Evolutionary conservation across 768 basidiomycete genomes (phyloP).

Genomic region (Phaffia australis): DNA sequence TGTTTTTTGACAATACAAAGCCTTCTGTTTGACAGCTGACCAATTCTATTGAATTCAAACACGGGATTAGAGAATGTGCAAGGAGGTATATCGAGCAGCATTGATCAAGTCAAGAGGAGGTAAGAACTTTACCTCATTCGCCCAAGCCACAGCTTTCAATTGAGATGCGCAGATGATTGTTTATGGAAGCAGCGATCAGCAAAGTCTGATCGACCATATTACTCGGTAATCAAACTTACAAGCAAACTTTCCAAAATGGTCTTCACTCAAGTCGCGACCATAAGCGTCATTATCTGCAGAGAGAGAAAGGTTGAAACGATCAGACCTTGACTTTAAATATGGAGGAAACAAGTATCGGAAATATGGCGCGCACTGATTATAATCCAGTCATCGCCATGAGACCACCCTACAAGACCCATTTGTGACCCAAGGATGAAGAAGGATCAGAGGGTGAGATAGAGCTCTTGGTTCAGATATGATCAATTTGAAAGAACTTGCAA

Average conservation of each 20-base stretch:
- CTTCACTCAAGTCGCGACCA: neutral
- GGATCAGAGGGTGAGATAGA: too few species aligned
- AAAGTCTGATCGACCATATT: neutral
- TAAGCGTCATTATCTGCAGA: slow-evolving; percentile 14
- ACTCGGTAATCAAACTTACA: neutral
- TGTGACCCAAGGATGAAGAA: neutral
- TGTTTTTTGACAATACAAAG: too few species aligned
- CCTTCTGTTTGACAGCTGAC: too few species aligned
- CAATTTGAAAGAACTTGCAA: neutral
- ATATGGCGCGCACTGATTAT: neutral
- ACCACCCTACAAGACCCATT: slow-evolving; percentile 10
- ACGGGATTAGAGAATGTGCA: too few species aligned
- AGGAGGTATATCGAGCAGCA: too few species aligned
- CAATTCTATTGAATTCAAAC: too few species aligned
- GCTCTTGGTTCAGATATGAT: neutral
- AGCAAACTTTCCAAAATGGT: slow-evolving; percentile 3
- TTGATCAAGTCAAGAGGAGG: neutral
- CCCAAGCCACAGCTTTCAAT: neutral
- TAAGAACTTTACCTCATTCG: neutral
- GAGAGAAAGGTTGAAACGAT: neutral
- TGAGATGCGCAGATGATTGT: neutral
- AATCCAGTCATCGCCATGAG: slow-evolving; percentile 2
- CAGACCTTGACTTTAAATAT: neutral
- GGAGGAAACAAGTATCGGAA: too few species aligned
- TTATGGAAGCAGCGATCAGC: too few species aligned